Conservation (phyloP, 1,284 basidiomycete genomes). For the Tylopilus orsonianus region DNA sequence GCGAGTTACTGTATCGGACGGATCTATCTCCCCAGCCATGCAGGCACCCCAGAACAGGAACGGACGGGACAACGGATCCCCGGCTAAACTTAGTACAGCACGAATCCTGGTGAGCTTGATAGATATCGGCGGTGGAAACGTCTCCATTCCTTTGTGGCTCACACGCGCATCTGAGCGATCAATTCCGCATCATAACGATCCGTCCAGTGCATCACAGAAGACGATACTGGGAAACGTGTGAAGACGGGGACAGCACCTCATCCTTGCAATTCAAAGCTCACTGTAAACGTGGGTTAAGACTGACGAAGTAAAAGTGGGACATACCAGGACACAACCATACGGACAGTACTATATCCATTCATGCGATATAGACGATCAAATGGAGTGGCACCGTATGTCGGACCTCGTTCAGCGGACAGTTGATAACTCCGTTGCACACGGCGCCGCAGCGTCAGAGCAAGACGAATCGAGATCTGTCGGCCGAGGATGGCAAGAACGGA, state of each 20-base stretch:
- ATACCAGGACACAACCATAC: conserved; percentile 7
- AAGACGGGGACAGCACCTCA: too few relatives aligned
- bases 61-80: conserved; percentile 6
- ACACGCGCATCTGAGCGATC: background rate
- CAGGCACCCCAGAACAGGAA: conserved; percentile 6
- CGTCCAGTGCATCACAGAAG: background rate
- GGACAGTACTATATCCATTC: too few relatives aligned
- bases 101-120: background rate
- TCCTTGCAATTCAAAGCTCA: background rate
- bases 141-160: background rate
- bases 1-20: conserved; percentile 7
- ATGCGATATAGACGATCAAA: background rate
- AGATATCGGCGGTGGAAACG: background rate
- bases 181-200: background rate
- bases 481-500: background rate
- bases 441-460: conserved; percentile 15
- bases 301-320: background rate
- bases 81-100: background rate
- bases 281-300: background rate
- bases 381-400: background rate
- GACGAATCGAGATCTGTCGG: conserved; percentile 15
- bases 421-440: conserved; percentile 8
- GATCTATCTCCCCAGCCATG: conserved; percentile 5
- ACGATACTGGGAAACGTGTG: background rate
- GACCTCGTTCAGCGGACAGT: background rate